Conservation (phyloP, 352 stramenopile genomes). For the Peronospora belbahrii region DNA sequence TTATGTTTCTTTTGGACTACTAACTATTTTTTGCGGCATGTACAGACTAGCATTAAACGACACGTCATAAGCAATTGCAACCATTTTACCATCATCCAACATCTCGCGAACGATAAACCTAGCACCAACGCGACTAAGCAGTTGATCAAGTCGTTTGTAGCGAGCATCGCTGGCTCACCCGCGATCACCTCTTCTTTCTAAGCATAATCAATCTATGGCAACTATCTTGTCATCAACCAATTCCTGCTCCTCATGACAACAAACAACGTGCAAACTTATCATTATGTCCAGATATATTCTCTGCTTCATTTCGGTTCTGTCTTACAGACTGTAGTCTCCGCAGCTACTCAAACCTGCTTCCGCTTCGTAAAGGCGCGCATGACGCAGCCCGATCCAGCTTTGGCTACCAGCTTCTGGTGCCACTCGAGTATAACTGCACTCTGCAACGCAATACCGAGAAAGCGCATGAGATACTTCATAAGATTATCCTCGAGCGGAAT, state of each 20-base stretch:
- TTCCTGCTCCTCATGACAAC: conserved; percentile 2
- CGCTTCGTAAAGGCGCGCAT: conserved; percentile 85
- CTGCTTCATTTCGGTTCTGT: conserved; percentile 9
- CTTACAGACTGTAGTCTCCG: background rate
- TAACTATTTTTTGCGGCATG: conserved; percentile 4
- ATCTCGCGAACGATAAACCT: conserved; percentile 31
- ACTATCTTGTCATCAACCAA: background rate
- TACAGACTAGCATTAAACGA: conserved; percentile 31
- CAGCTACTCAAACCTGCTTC: conserved; percentile 69
- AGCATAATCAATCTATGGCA: background rate
- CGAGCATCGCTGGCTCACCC: conserved; percentile 6
- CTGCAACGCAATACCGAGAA: conserved; percentile 62
- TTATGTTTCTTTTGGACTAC: background rate
- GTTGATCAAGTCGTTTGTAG: conserved; percentile 41
- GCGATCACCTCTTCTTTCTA: conserved; percentile 1
- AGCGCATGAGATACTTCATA: conserved; percentile 87
- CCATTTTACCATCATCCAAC: conserved; percentile 68
- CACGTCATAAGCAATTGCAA: conserved; percentile 47
- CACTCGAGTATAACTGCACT: conserved; percentile 82
- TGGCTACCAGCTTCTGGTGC: conserved; percentile 80
- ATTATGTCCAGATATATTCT: conserved; percentile 7
- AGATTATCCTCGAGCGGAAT: conserved; percentile 68
- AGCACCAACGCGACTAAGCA: conserved; percentile 36
- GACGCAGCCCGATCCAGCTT: conserved; percentile 82
- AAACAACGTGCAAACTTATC: conserved; percentile 18